phyloP scores from a whole-genome alignment of 306 rosid genomes.

The Vigna hirtella region DNA sequence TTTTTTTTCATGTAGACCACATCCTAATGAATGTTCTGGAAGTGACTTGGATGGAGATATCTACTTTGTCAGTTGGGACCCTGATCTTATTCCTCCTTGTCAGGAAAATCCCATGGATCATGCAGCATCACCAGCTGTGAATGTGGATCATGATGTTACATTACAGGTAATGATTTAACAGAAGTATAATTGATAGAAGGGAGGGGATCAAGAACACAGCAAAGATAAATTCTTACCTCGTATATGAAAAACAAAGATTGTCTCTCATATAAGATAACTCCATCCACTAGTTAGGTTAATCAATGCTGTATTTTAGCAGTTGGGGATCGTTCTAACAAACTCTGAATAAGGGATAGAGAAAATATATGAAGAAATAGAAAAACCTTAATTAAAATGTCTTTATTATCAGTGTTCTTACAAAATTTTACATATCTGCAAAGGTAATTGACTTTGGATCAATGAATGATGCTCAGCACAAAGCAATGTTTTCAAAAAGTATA shows the following conservation, averaged over 20 bases:
- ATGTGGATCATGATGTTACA: conserved; percentile 70
- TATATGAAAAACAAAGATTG: background rate
- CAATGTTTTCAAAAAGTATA: background rate
- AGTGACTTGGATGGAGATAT: conserved; percentile 86
- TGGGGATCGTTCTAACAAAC: background rate
- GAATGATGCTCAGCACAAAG: background rate
- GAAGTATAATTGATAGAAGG: background rate
- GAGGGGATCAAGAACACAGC: background rate
- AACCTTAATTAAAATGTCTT: background rate
- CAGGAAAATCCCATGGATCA: conserved; percentile 48
- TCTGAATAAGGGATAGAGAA: background rate
- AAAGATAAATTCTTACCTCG: background rate
- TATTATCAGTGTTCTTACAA: background rate
- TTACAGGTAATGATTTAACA: conserved; percentile 60
- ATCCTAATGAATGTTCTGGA: conserved; percentile 89
- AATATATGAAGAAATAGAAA: background rate
- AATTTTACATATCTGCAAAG: background rate
- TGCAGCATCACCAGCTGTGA: conserved; percentile 56
- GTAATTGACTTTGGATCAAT: conserved; percentile 1
- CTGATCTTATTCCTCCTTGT: conserved; percentile 62
- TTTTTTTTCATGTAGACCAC: conserved; percentile 62
- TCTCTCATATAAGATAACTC: background rate
- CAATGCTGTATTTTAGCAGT: background rate
- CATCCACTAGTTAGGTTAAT: background rate
- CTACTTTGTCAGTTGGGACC: conserved; percentile 82